A percentile compares a stretch with the other conserved stretches of the same genome.
phyloP scores from a whole-genome alignment of 306 rosid genomes.

The Prinsepia uniflora region DNA sequence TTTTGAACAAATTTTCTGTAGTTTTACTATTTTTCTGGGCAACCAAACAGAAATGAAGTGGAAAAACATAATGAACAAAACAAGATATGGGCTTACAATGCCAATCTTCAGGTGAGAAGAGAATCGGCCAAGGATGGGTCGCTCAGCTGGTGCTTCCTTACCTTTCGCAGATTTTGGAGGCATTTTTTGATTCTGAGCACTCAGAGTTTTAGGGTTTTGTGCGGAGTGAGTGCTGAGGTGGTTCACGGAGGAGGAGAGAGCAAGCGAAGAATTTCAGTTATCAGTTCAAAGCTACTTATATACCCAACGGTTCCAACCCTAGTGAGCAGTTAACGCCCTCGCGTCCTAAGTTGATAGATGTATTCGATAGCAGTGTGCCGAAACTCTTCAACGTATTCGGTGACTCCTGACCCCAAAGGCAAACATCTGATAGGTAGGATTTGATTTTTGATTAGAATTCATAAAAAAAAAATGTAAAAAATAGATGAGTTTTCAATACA shows the following conservation, averaged over 20 bases:
- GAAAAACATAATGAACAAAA: neutral
- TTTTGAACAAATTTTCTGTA: neutral
- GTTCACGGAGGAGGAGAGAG: neutral
- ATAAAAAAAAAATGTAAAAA: too few species aligned
- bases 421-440: too few species aligned
- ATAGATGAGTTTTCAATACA: too few species aligned
- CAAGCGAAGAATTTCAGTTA: neutral
- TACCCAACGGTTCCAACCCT: constrained; percentile 15
- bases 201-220: constrained; percentile 18
- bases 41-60: neutral
- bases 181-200: constrained; percentile 33
- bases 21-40: neutral
- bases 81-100: constrained; percentile 42
- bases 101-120: constrained; percentile 96
- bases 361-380: too few species aligned
- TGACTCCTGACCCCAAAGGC: too few species aligned
- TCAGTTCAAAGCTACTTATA: constrained; percentile 1
- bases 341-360: too few species aligned
- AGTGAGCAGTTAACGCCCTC: neutral
- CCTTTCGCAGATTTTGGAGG: constrained; percentile 87
- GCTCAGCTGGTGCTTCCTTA: constrained; percentile 82
- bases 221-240: neutral
- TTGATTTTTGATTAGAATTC: too few species aligned
- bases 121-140: constrained; percentile 81
- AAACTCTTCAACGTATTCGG: too few species aligned